A percentile compares a stretch with the other conserved stretches of the same genome.
These are phyloP conservation scores for Wickerhamiella brachini DNA, from an alignment of 805 yeast genomes.

Conservation along the genomic window DNA sequence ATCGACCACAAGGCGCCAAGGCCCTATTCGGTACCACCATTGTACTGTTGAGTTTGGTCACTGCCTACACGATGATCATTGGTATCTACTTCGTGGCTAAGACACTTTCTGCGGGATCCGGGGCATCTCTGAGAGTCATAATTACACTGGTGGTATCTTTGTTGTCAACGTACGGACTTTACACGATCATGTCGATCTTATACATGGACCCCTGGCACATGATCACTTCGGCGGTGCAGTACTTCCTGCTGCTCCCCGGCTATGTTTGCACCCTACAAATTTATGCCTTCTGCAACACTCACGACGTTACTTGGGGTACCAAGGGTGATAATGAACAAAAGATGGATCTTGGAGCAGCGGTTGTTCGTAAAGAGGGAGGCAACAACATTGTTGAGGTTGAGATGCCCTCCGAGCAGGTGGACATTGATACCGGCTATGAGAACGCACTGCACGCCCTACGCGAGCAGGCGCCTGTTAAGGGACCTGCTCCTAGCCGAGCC, in stretches of 20 bases:
- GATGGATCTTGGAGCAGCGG: constrained; percentile 64
- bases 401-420: constrained; percentile 51
- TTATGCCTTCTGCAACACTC: constrained; percentile 94
- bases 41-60: constrained; percentile 60
- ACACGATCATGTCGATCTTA: constrained; percentile 63
- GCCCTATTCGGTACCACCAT: constrained; percentile 62
- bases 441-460: constrained; percentile 61
- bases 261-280: constrained; percentile 87
- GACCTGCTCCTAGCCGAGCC: constrained; percentile 28
- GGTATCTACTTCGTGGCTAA: constrained; percentile 67
- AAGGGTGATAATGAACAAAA: constrained; percentile 77
- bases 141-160: constrained; percentile 68
- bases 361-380: constrained; percentile 69
- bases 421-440: constrained; percentile 70
- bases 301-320: constrained; percentile 98
- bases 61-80: constrained; percentile 64
- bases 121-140: constrained; percentile 30
- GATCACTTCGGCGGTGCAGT: constrained; percentile 72
- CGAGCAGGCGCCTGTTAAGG: constrained; percentile 50
- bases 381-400: constrained; percentile 74
- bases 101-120: constrained; percentile 30
- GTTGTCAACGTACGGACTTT: constrained; percentile 83
- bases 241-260: constrained; percentile 79
- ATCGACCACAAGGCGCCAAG: constrained; percentile 92
- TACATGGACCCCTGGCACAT: constrained; percentile 97